phyloP scores from a whole-genome alignment of 1,284 basidiomycete genomes.

The Papiliotrema flavescens region DNA sequence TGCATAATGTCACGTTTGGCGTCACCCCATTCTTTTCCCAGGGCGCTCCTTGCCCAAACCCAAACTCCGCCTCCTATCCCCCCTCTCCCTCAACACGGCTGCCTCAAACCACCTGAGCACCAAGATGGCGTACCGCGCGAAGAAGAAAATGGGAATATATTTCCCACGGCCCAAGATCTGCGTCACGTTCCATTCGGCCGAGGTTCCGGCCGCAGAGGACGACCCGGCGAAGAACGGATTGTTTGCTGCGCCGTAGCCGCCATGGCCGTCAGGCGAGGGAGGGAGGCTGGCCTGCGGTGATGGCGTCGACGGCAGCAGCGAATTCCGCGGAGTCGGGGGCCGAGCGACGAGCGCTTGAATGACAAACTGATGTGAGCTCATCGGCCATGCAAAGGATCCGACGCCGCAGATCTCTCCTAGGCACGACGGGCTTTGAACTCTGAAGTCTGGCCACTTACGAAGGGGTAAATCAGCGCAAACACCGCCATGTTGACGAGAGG shows the following conservation, averaged over 20 bases:
- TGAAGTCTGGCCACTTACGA: conserved; percentile 24
- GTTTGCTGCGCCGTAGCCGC: conserved; percentile 2
- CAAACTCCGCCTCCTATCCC: neutral
- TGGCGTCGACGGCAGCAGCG: conserved; percentile 25
- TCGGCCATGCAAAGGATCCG: neutral
- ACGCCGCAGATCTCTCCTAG: neutral
- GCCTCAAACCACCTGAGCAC: conserved; percentile 33
- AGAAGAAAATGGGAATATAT: conserved; percentile 37
- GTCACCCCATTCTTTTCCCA: conserved; percentile 13
- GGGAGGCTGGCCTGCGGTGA: conserved; percentile 23
- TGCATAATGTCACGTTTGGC: too few relatives aligned
- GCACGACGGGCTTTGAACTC: neutral
- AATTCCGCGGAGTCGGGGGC: conserved; percentile 24
- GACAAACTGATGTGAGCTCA: conserved; percentile 30
- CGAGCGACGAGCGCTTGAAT: conserved; percentile 46
- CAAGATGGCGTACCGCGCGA: conserved; percentile 36
- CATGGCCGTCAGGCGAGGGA: conserved; percentile 14
- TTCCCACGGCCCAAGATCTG: neutral
- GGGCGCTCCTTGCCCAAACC: conserved; percentile 7
- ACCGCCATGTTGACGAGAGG: conserved; percentile 47
- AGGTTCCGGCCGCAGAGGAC: neutral
- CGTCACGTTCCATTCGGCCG: neutral
- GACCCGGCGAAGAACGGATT: conserved; percentile 19
- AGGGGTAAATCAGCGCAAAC: conserved; percentile 48
- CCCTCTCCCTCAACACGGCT: conserved; percentile 30